Base-by-base conservation (phyloP, 2,329 filamentous ascomycete genomes). In the Mycosphaerella arachidis region DNA sequence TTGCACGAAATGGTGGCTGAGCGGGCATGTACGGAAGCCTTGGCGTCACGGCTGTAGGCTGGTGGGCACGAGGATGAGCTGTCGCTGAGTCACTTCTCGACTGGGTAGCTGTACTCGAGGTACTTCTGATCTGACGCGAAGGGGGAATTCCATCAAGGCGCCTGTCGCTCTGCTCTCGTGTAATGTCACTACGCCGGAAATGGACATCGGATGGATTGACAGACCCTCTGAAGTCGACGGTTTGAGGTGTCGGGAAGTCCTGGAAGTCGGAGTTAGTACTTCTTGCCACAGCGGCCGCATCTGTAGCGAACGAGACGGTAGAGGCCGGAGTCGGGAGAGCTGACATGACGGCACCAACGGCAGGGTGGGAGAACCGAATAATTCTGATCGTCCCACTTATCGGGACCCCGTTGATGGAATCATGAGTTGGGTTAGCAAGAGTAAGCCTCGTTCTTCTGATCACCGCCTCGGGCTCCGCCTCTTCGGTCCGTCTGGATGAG, bases 281-380 rank as follows among this genome's bases (percentile, higher is more conserved):
- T 43, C 40, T 43, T 43, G 13, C 40, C 16, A n/a, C 40, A 18
- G 3, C 13, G 4, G 13, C 18, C n/a, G n/a, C n/a, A 7, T 18
- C 18, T 8, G n/a, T n/a, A 7, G 13, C 40, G n/a, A 43, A 43
- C 40, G 40, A 43, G 16, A 37, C 24, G 7, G 7, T 43, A 13
- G 40, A 43, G 13, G 24, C 40, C 12, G 54, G 43, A 10, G 43
- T 30, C 10, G 54, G 43, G n/a, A 48, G 43, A 3, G 40, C 43
- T 24, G 54, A 45, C 30, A 56, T 46, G 20, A 48, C 43, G 8
- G 27, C 54, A 24, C 20, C 43, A 24, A 56, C 54, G n/a, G 33
- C 20, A 7, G 54, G 54, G 37, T 56, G 54, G 18, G 54, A 56
- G 30, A 56, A 56, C 8, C 54, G 50, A 16, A 53, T 16, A 18